Base-by-base conservation (phyloP, 176 grass and related monocot species). In the Hsuehochloa calcarea region DNA sequence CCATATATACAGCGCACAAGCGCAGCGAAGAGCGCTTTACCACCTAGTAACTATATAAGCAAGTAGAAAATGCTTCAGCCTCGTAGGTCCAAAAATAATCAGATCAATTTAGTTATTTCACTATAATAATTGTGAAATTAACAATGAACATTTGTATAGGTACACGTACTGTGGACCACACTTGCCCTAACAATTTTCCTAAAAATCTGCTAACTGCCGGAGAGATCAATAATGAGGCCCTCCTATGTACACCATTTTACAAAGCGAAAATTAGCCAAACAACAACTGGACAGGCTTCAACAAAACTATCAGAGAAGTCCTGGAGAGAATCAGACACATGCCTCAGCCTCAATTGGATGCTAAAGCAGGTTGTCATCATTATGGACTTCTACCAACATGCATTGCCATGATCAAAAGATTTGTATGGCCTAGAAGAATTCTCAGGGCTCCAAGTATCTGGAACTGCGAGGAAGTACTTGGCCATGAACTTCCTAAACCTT, bases 401-500 rank as follows among this genome's bases (percentile, higher is more conserved):
- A 86, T 82, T 78, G 83, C 74, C 81, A 85, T 90, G 86, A 84
- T 79, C 83, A 87, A 92, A 68, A 37, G 90, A 87, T 81, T 91
- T 95, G 74, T 87, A 79, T 19, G 75, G 54, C 40, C 66, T 63
- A 10, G 83, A 87, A 61, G 87, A 76, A 72, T 84, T 91, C 41
- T 93, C 85, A 88, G 84, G 86, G 60, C 87, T 88, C 96, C 93
- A 95, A 45, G 72, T 68, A 80, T 96, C 93, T 68, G 93, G 96
- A 84, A 94, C 93, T 13, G 89, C 81, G 5, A 98, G 76, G 76
- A 95, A 95, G 86, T 98, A 89, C 74, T 90, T 93, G 19, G 77
- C 70, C 91, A 95, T 92, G 79, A 93, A 93, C 69, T 99, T 94
- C 55, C 96, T 91, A 87, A 95, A 94, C 77, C 91, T 88, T 89